Conservation (phyloP, 495 filamentous ascomycete genomes). For the Tetracladium setigerum region DNA sequence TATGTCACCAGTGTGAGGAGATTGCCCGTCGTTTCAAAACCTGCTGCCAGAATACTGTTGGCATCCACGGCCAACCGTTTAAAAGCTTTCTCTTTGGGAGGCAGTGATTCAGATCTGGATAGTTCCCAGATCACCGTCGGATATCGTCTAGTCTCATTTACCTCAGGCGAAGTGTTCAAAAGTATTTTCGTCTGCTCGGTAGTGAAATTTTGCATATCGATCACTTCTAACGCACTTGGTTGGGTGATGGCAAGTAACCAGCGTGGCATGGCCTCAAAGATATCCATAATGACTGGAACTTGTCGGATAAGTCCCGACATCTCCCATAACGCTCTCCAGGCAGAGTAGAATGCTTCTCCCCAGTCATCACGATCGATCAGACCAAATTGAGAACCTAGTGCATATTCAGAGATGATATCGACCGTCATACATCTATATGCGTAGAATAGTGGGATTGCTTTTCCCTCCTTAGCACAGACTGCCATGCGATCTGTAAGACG, state of each 20-base stretch:
- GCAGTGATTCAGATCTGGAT: slow-evolving; percentile 21
- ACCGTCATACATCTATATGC: no score
- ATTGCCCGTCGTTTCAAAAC: slow-evolving; percentile 18
- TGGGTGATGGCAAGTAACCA: not conserved
- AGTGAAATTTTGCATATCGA: slow-evolving; percentile 5
- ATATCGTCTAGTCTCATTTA: slow-evolving; percentile 11
- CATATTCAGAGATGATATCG: no score
- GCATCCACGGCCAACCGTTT: slow-evolving; percentile 22
- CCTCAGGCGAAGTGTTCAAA: slow-evolving; percentile 1
- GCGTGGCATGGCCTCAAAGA: not conserved
- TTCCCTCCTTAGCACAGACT: no score
- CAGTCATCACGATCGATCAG: no score
- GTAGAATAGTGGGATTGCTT: no score
- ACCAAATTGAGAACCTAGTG: no score
- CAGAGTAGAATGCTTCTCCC: no score
- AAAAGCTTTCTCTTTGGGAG: slow-evolving; percentile 19
- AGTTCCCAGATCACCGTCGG: slow-evolving; percentile 24
- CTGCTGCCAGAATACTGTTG: slow-evolving; percentile 20
- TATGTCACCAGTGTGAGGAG: slow-evolving; percentile 24
- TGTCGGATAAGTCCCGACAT: no score
- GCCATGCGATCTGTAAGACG: no score
- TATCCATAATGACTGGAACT: not conserved
- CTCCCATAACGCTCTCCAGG: no score
- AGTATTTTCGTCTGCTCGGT: not conserved
- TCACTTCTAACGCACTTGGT: slow-evolving; percentile 14